Conservation (phyloP, 768 basidiomycete species). For the Mycena sanguinolenta region DNA sequence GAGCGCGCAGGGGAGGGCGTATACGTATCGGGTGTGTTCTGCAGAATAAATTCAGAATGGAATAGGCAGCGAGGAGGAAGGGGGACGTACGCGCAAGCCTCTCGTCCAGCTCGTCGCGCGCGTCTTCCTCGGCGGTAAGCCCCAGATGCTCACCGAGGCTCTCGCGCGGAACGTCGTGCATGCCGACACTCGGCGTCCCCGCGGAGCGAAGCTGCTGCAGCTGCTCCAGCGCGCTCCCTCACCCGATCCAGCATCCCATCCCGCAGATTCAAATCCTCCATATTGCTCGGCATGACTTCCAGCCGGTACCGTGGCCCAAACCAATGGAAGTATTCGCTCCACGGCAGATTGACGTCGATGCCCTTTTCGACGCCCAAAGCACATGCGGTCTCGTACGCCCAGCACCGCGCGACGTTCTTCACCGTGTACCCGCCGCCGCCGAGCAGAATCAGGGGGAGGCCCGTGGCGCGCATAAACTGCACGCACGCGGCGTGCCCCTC, state of each 20-base stretch:
- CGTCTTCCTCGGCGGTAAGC: too few species aligned
- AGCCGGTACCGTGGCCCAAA: constrained; percentile 95
- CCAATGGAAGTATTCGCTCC: constrained; percentile 96
- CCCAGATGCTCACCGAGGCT: too few species aligned
- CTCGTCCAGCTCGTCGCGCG: too few species aligned
- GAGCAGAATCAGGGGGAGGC: constrained; percentile 93
- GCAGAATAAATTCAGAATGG: too few species aligned
- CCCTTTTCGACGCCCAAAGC: constrained; percentile 86
- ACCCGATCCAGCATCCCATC: constrained; percentile 64
- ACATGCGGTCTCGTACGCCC: constrained; percentile 97
- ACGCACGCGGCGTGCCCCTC: constrained; percentile 94
- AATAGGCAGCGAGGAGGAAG: too few species aligned
- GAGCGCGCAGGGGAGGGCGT: constrained; percentile 45
- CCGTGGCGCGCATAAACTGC: constrained; percentile 84
- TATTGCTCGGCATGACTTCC: constrained; percentile 91
- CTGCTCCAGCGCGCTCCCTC: too few species aligned
- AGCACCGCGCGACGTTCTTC: constrained; percentile 94
- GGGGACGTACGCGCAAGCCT: too few species aligned
- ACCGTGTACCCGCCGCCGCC: constrained; percentile 98
- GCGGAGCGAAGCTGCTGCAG: too few species aligned
- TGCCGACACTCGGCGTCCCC: too few species aligned
- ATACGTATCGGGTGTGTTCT: too few species aligned
- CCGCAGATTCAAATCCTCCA: constrained; percentile 91
- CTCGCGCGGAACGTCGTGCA: too few species aligned
- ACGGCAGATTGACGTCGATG: constrained; percentile 84